Percentiles rank a stretch among this genome's conserved stretches.
phyloP scores from a whole-genome alignment of 2,329 filamentous ascomycete genomes.

The Canariomyces notabilis region DNA sequence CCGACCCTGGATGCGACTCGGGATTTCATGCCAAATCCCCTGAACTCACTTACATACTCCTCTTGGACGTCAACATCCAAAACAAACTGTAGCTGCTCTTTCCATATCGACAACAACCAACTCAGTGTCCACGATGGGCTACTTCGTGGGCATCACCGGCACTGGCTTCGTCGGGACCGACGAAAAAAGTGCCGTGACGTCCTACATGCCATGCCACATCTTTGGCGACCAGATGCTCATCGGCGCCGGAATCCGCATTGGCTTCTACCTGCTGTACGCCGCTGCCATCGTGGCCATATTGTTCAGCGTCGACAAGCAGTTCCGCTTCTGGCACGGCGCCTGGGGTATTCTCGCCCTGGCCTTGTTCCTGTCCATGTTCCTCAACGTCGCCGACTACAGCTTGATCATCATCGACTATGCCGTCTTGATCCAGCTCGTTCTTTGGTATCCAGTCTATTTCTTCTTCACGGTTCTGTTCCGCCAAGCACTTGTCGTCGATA shows the following conservation, averaged over 20 bases:
- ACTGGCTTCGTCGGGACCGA: constrained; percentile 25
- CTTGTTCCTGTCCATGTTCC: constrained; percentile 24
- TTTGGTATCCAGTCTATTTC: constrained; percentile 27
- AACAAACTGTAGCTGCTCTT: too few relatives aligned
- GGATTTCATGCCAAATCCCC: too few relatives aligned
- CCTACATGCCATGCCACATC: constrained; percentile 24
- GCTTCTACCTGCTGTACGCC: constrained; percentile 24
- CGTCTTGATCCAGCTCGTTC: constrained; percentile 23
- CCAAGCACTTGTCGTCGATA: constrained; percentile 20
- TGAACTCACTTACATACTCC: too few relatives aligned
- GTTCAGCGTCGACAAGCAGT: constrained; percentile 26
- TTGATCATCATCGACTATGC: constrained; percentile 26
- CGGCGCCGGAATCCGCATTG: constrained; percentile 22
- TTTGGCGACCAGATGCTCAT: constrained; percentile 27
- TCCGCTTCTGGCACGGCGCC: constrained; percentile 25
- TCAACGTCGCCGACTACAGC: constrained; percentile 22
- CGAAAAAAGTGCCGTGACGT: constrained; percentile 24
- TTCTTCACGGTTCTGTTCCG: constrained; percentile 23
- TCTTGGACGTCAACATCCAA: too few relatives aligned
- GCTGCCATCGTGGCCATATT: constrained; percentile 23
- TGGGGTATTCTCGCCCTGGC: constrained; percentile 23
- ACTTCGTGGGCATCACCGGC: constrained; percentile 23
- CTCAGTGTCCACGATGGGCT: constrained; percentile 19
- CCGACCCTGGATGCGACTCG: too few relatives aligned
- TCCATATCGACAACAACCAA: background rate